Evolutionary conservation across 1,284 basidiomycete genomes (phyloP), one percentile per base, ranked within the genome.

Genomic region (Chondrostereum purpureum): DNA sequence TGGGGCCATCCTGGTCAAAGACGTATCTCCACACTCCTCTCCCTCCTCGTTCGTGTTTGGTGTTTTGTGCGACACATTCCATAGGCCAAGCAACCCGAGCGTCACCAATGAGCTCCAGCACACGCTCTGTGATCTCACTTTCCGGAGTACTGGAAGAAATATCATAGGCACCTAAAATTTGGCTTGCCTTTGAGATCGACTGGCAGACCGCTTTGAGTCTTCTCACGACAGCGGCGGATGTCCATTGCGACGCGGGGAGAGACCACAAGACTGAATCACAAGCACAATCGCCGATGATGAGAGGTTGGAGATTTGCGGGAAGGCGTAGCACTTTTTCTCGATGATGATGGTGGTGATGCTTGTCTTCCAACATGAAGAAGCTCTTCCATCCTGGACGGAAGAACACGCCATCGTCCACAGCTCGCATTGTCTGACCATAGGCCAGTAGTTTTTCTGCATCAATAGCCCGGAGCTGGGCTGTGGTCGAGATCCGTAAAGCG

Each of bases 1-100:
- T 67, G 2, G 83, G 81, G 2, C 80, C 75, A 53, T 86, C 85
- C 62, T 88, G 85, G 62, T 88, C 84, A 55, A 88, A 88, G 18
- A 85, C 76, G 55, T 84, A 88, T 44, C 85, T 72, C 77, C 79
- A 88, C 2, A 86, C 81, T 16, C 72, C 73, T 24, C 64, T 67
- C 0, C 77, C 79, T 13, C 70, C 70, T 3, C 74, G 65, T 43
- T 70, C 70, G 6, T 57, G 63, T 43, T 67, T 69, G 2, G 75
- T 68, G 46, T 65, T 68, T 42, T 70, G 64, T 4, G 73, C 73
- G 38, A 80, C 65, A 53, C 77, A 73, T 23, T 88, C 79, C 0
- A 78, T 81, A 5, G 83, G 83, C 83, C 83, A 88, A 6, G 81
- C 80, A 31, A 87, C 71, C 21, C 81, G 75, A 4, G 82, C 71